These are phyloP conservation scores for Phaseolus coccineus DNA, from an alignment of 331 rosid species.

Conservation along the genomic window DNA sequence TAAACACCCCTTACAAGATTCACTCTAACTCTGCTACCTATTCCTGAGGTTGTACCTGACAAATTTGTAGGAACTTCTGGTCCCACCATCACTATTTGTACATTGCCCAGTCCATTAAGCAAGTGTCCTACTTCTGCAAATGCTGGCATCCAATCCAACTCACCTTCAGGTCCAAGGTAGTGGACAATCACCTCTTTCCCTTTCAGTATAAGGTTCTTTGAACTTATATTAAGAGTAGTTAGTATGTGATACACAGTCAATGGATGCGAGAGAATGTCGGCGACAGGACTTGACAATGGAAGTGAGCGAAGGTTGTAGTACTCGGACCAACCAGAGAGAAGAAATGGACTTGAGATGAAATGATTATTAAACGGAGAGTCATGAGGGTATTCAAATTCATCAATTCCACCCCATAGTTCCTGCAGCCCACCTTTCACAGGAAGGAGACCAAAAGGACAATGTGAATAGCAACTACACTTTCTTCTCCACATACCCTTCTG, in stretches of 20 bases:
- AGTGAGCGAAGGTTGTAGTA: constrained; percentile 70
- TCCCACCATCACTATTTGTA: constrained; percentile 72
- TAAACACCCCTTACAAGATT: constrained; percentile 67
- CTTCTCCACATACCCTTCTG: constrained; percentile 77
- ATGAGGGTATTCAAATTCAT: constrained; percentile 61
- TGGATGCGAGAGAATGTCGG: constrained; percentile 66
- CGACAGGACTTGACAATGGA: constrained; percentile 63
- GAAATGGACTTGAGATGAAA: constrained; percentile 54
- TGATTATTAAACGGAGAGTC: constrained; percentile 64
- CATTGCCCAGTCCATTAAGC: constrained; percentile 66
- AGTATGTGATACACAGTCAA: constrained; percentile 66
- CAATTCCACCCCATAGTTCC: constrained; percentile 70
- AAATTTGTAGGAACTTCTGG: constrained; percentile 70
- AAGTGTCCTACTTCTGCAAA: constrained; percentile 70
- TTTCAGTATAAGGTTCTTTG: constrained; percentile 65
- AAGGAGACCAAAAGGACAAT: constrained; percentile 66
- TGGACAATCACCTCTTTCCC: constrained; percentile 71
- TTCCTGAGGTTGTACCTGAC: constrained; percentile 69
- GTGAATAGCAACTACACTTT: constrained; percentile 63
- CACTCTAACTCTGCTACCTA: constrained; percentile 71
- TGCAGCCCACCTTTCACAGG: constrained; percentile 63
- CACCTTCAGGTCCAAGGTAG: constrained; percentile 72
- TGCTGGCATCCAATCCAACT: constrained; percentile 76
- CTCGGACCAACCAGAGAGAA: constrained; percentile 72
- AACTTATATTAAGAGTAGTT: constrained; percentile 61